Evolutionary conservation across 2,329 filamentous ascomycete species (phyloP).

Genomic region (Aureobasidium sp.): DNA sequence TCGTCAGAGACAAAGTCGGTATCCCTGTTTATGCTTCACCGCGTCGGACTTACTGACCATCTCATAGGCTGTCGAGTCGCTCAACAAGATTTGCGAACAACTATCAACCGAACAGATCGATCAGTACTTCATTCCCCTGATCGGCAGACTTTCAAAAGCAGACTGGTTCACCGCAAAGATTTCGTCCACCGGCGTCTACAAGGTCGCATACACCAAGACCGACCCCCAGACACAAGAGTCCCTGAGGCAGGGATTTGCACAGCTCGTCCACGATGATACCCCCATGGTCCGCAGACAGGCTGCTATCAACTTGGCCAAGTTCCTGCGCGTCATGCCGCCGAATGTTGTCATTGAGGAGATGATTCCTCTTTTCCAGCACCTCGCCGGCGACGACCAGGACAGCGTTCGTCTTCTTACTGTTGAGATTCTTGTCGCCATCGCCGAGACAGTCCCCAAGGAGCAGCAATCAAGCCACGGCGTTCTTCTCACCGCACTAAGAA

Average conservation of each 20-base stretch:
- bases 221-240: slow-evolving; percentile 80
- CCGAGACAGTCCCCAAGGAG: slow-evolving; percentile 95
- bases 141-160: slow-evolving; percentile 92
- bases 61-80: slow-evolving; percentile 83
- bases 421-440: slow-evolving; percentile 91
- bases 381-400: slow-evolving; percentile 94
- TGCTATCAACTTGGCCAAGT: slow-evolving; percentile 92
- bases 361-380: slow-evolving; percentile 97
- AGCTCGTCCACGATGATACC: slow-evolving; percentile 94
- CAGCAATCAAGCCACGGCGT: slow-evolving; percentile 96
- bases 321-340: slow-evolving; percentile 93
- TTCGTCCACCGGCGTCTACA: slow-evolving; percentile 92
- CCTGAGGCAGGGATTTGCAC: slow-evolving; percentile 82
- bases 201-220: slow-evolving; percentile 85
- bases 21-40: background rate
- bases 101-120: slow-evolving; percentile 89
- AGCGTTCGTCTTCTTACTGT: slow-evolving; percentile 93
- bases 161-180: slow-evolving; percentile 99
- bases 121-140: slow-evolving; percentile 93
- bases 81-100: slow-evolving; percentile 97
- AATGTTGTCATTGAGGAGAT: slow-evolving; percentile 93
- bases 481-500: slow-evolving; percentile 79
- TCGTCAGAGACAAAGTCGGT: slow-evolving; percentile 89
- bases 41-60: slow-evolving; percentile 21
- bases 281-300: slow-evolving; percentile 98